These are phyloP conservation scores for Sporothrix phasma DNA, from an alignment of 2,329 filamentous ascomycete genomes.

Conservation along the genomic window DNA sequence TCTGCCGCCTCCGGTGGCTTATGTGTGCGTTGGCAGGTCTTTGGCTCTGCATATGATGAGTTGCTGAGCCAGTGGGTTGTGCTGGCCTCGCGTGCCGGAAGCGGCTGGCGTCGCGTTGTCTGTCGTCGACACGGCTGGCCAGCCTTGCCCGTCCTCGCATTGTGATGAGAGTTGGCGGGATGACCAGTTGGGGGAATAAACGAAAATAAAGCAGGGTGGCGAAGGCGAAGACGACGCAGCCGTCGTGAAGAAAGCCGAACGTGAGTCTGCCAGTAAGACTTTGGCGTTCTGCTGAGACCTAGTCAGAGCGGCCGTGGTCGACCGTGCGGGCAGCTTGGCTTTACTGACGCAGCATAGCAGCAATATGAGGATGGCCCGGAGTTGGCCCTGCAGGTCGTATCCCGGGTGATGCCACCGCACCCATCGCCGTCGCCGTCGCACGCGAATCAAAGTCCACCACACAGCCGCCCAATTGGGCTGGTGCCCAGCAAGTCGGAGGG, in stretches of 20 bases:
- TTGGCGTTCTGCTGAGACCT: neutral
- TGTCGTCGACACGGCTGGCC: neutral
- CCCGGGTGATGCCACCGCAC: slow-evolving; percentile 1
- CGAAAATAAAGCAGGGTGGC: neutral
- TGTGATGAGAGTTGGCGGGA: neutral
- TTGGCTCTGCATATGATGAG: slow-evolving; percentile 15
- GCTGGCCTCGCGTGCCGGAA: neutral
- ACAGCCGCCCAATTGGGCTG: neutral
- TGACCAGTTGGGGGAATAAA: neutral
- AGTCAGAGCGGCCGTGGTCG: neutral
- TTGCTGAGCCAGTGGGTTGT: neutral
- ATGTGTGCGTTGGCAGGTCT: slow-evolving; percentile 30
- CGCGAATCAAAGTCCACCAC: neutral
- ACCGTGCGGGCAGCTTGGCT: neutral
- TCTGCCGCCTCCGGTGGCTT: slow-evolving; percentile 29
- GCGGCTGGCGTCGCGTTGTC: neutral
- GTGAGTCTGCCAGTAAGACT: neutral
- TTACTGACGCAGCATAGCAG: too few species aligned
- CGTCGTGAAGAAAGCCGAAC: neutral
- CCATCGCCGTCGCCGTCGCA: neutral
- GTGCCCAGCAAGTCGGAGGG: neutral
- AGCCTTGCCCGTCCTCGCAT: slow-evolving; percentile 1
- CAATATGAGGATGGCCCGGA: slow-evolving; percentile 12
- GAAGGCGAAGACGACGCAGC: neutral
- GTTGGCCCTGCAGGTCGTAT: slow-evolving; percentile 6